Base-by-base conservation (phyloP, 2,329 filamentous ascomycete species). In the Calycina marina region DNA sequence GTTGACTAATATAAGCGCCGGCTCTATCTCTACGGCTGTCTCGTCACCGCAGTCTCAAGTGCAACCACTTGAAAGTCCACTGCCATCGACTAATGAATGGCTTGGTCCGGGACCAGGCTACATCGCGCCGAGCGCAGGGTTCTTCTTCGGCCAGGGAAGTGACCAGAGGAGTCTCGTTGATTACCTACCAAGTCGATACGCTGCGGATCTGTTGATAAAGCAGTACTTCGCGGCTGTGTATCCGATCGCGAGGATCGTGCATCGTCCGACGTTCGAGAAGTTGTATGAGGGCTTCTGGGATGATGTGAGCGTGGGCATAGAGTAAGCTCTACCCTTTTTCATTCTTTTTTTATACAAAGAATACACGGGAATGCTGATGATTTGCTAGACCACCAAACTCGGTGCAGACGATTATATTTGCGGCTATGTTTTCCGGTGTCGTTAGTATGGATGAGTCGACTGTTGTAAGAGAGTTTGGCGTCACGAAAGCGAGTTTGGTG, bases 181-280 rank as follows among this genome's bases (percentile, higher is more conserved):
- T 17, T 71, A 76, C 40, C 55, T 84, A 5, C 78, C 77, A 0
- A 59, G 65, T 4, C 63, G 62, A 36, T 49, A 55, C 8, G 60
- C 67, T 3, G 70, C 72, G 3, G 71, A 82, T 50, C 61, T 62
- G 20, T 58, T 86, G 3, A 59, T 82, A 27, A 57, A 64, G 27
- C 74, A 77, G 35, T 85, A 85, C 45, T 79, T 77, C 52, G 48
- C 61, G 15, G 67, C 69, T 11, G 78, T 83, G 10, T 75, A 85
- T 49, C 66, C 72, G 2, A 63, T 85, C 33, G 72, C 73, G 14
- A 65, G 71, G n/a, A 67, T 72, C 22, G 61, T 82, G 1, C 78
- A 85, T 49, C 62, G 69, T 14, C 72, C 73, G 1, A 71, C 72
- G 0, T 77, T 85, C 37, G 68, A 81, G 47, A 57, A 58, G 12